A percentile compares a stretch with the other conserved stretches of the same genome.
Conservation (phyloP, 305 asterid species). For the Plantago coronopus region DNA sequence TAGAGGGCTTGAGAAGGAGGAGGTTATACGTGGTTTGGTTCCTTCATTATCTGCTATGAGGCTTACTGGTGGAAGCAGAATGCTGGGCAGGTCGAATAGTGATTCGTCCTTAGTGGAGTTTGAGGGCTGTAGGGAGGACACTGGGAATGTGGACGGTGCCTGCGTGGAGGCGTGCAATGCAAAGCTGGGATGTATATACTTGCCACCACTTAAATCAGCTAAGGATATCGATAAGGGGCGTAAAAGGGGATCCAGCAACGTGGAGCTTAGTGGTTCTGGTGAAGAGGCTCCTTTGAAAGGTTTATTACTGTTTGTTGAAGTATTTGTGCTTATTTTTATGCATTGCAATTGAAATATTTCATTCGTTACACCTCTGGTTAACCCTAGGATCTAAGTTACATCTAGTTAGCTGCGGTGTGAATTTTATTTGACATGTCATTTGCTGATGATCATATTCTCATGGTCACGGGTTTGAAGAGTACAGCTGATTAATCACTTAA, state of each 20-base stretch:
- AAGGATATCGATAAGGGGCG: constrained; percentile 23
- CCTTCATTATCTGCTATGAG: constrained; percentile 27
- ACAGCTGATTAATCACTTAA: not conserved
- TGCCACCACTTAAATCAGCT: constrained; percentile 15
- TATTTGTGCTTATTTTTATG: not conserved
- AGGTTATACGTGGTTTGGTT: constrained; percentile 14
- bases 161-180: constrained; percentile 6
- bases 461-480: not conserved
- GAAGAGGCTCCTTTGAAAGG: constrained; percentile 31
- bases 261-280: not conserved
- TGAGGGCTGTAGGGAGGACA: constrained; percentile 24
- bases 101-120: constrained; percentile 19
- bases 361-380: not conserved
- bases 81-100: constrained; percentile 20
- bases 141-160: constrained; percentile 8
- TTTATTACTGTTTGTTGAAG: constrained; percentile 18
- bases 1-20: constrained; percentile 25
- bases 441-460: not conserved
- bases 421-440: not conserved
- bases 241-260: not conserved
- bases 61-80: constrained; percentile 29
- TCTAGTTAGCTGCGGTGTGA: constrained; percentile 1
- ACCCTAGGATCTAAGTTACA: not conserved
- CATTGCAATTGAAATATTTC: not conserved
- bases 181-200: constrained; percentile 13